Conservation (phyloP, 1,139 yeast species). For the Ogataea hybrid region DNA sequence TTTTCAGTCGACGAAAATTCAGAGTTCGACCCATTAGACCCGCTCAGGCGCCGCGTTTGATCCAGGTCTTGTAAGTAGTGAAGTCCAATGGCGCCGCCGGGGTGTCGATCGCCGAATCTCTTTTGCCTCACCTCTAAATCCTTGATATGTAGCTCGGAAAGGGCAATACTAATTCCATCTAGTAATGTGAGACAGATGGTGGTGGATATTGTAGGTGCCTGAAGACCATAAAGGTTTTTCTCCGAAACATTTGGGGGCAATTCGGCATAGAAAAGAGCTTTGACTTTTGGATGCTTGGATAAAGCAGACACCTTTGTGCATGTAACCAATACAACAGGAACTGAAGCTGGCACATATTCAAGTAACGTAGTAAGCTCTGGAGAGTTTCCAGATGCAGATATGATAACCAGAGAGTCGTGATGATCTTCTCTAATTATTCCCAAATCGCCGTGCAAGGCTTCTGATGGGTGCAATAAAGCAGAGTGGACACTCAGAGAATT, state of each 20-base stretch:
- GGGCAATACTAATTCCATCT: slow-evolving; percentile 73
- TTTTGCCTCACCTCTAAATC: slow-evolving; percentile 53
- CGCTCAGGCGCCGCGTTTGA: slow-evolving; percentile 1
- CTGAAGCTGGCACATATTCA: slow-evolving; percentile 52
- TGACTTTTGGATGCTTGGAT: slow-evolving; percentile 44
- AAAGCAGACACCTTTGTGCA: slow-evolving; percentile 51
- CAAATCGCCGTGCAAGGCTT: slow-evolving; percentile 88
- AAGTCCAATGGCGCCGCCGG: slow-evolving; percentile 88
- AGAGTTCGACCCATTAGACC: slow-evolving; percentile 12
- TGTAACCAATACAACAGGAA: slow-evolving; percentile 64
- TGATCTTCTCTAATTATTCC: slow-evolving; percentile 59
- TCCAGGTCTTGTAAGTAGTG: slow-evolving; percentile 30
- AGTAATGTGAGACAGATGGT: slow-evolving; percentile 74
- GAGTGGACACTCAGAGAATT: slow-evolving; percentile 75
- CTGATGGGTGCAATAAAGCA: slow-evolving; percentile 72
- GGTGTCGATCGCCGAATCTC: slow-evolving; percentile 70
- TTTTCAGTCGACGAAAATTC: slow-evolving; percentile 17
- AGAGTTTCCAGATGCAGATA: slow-evolving; percentile 82
- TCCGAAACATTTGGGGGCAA: slow-evolving; percentile 60
- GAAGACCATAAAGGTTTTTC: slow-evolving; percentile 68
- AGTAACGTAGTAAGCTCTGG: slow-evolving; percentile 65
- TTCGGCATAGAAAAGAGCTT: slow-evolving; percentile 59
- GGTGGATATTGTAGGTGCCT: slow-evolving; percentile 87
- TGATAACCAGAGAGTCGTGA: slow-evolving; percentile 61
- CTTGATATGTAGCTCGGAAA: slow-evolving; percentile 63